A percentile compares a stretch with the other conserved stretches of the same genome.
Evolutionary conservation across 768 basidiomycete genomes (phyloP).

Genomic region (Tulasnella sp.): DNA sequence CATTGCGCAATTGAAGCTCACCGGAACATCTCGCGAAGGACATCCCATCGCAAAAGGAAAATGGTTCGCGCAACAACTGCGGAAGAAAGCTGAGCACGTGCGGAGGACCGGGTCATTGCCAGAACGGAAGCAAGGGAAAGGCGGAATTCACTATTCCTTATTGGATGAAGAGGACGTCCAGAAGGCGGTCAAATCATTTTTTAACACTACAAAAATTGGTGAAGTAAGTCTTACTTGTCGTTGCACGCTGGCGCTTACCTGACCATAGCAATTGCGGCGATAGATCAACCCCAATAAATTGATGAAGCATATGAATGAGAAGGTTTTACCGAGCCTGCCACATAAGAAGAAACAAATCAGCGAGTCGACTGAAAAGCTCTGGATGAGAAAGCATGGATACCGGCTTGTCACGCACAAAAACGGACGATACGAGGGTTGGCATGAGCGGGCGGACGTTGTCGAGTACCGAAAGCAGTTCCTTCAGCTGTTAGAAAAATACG

Average conservation of each 20-base stretch:
- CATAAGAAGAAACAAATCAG: background rate
- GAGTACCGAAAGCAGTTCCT: slow-evolving; percentile 31
- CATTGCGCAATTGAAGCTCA: background rate
- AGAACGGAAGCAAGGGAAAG: background rate
- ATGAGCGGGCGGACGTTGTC: slow-evolving; percentile 42
- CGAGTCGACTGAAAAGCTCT: background rate
- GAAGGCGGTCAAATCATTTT: background rate
- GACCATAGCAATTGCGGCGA: background rate
- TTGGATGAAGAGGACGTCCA: background rate
- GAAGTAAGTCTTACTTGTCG: background rate
- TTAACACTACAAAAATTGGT: background rate
- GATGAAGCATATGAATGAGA: slow-evolving; percentile 2
- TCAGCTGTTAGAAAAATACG: background rate
- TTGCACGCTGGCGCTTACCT: background rate
- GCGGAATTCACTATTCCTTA: background rate
- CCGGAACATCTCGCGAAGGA: background rate
- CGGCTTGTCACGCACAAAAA: background rate
- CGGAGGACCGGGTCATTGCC: background rate
- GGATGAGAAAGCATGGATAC: slow-evolving; percentile 8
- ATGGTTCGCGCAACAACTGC: background rate
- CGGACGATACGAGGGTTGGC: slow-evolving; percentile 47
- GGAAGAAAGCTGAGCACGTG: background rate
- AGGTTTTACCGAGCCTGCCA: background rate
- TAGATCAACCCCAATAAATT: background rate
- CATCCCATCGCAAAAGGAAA: background rate